Conservation (phyloP, 768 basidiomycete genomes). For the Hypholoma fasciculare region DNA sequence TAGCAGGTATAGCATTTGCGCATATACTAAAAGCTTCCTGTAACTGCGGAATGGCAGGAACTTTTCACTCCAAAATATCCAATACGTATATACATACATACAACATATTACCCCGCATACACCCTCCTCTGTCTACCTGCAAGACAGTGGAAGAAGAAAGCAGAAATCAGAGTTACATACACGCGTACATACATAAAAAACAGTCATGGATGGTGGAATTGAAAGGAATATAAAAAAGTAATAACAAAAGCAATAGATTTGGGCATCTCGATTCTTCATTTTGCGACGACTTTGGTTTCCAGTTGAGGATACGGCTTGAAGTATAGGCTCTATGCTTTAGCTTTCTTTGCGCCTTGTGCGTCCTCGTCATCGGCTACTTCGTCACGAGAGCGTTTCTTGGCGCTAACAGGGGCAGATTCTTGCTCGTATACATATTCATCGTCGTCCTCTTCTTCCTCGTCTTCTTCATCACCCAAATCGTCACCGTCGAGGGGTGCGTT, state of each 20-base stretch:
- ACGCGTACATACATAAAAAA: not conserved
- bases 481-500: slow-evolving; percentile 27
- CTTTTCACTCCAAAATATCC: no score
- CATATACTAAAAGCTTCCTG: no score
- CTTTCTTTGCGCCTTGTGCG: slow-evolving; percentile 37
- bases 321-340: slow-evolving; percentile 31
- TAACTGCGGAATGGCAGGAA: no score
- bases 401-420: slow-evolving; percentile 15
- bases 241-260: slow-evolving; percentile 1
- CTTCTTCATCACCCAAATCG: slow-evolving; percentile 23
- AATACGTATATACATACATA: no score
- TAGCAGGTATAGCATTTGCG: no score
- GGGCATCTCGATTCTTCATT: not conserved
- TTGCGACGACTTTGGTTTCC: no score
- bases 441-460: slow-evolving; percentile 31
- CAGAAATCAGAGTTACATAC: not conserved
- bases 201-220: not conserved
- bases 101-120: not conserved
- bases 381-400: slow-evolving; percentile 37
- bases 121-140: not conserved
- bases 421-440: slow-evolving; percentile 31
- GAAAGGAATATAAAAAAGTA: not conserved
- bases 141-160: not conserved
- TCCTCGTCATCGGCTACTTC: slow-evolving; percentile 32
- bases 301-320: no score